Percentiles rank a stretch among this genome's conserved stretches.
Evolutionary conservation across 352 stramenopile species (phyloP).

Genomic region (Phytophthora tubulina): DNA sequence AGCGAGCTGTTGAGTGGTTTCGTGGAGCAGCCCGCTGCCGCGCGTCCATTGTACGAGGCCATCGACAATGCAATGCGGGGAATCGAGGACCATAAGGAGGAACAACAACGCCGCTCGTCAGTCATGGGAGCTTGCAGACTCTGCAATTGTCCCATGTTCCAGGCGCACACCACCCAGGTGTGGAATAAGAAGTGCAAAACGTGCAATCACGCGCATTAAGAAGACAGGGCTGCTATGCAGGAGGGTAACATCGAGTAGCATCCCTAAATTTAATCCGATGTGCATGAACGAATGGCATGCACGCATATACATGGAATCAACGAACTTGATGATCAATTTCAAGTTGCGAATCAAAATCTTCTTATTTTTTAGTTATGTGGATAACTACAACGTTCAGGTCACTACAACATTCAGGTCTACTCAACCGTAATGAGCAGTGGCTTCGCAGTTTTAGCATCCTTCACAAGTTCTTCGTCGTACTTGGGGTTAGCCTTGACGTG

Average conservation of each 20-base stretch:
- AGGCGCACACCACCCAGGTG: slow-evolving; percentile 67
- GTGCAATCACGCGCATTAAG: slow-evolving; percentile 70
- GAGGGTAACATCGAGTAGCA: neutral
- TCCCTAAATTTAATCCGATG: neutral
- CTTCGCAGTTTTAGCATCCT: slow-evolving; percentile 48
- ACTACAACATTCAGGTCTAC: slow-evolving; percentile 8
- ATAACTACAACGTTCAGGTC: neutral
- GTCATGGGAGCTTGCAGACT: slow-evolving; percentile 64
- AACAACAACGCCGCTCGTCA: slow-evolving; percentile 48
- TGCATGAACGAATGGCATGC: too few species aligned
- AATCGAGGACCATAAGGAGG: slow-evolving; percentile 55
- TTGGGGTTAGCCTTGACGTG: slow-evolving; percentile 68
- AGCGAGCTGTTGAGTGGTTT: slow-evolving; percentile 58
- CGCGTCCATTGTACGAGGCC: slow-evolving; percentile 64
- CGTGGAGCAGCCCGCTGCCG: slow-evolving; percentile 59
- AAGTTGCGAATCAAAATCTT: too few species aligned
- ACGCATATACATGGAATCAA: too few species aligned
- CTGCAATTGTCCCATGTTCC: slow-evolving; percentile 72
- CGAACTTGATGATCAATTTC: too few species aligned
- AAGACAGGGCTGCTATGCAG: neutral
- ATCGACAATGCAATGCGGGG: slow-evolving; percentile 65
- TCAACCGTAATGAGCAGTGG: slow-evolving; percentile 48
- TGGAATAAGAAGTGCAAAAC: slow-evolving; percentile 85
- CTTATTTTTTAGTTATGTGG: too few species aligned
- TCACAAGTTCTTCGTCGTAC: slow-evolving; percentile 61